Percentiles rank a stretch among this genome's conserved stretches.
Conservation (phyloP, 345 rosid genomes). For the Euphorbia lathyris region DNA sequence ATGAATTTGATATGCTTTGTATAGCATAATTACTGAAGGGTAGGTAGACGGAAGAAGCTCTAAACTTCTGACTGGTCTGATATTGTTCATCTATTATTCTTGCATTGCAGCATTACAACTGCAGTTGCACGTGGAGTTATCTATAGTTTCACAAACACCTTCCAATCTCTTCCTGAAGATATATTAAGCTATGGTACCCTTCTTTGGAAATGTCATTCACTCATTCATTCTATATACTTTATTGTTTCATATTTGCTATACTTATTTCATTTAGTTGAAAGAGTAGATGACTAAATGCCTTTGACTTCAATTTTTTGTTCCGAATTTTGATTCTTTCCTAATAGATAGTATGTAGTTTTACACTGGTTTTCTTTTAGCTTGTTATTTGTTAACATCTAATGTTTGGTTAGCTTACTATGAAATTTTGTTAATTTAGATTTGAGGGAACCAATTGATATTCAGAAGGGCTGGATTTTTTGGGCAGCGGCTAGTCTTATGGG, state of each 20-base stretch:
- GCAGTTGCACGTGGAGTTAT: slow-evolving; percentile 72
- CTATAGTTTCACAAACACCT: slow-evolving; percentile 58
- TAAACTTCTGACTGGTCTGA: not conserved
- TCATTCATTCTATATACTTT: not conserved
- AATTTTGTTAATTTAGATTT: slow-evolving; percentile 43
- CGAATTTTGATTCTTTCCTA: no score
- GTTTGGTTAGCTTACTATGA: no score
- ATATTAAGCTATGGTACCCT: slow-evolving; percentile 68
- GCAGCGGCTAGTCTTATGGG: slow-evolving; percentile 52
- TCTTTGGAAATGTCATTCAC: not conserved
- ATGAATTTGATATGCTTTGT: no score
- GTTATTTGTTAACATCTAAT: not conserved
- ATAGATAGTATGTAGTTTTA: not conserved
- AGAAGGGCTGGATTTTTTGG: slow-evolving; percentile 70
- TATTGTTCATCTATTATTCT: slow-evolving; percentile 17
- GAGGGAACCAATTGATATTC: slow-evolving; percentile 60
- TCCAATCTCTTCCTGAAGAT: slow-evolving; percentile 76
- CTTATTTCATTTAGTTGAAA: not conserved
- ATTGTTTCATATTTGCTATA: not conserved
- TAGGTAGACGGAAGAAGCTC: no score
- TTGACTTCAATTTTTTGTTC: no score
- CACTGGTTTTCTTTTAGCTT: not conserved
- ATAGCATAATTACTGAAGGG: no score
- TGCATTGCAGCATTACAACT: slow-evolving; percentile 68
- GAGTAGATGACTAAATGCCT: no score